Evolutionary conservation across 176 grass and related monocot species (phyloP).

Genomic region (Triticum dicoccoides): DNA sequence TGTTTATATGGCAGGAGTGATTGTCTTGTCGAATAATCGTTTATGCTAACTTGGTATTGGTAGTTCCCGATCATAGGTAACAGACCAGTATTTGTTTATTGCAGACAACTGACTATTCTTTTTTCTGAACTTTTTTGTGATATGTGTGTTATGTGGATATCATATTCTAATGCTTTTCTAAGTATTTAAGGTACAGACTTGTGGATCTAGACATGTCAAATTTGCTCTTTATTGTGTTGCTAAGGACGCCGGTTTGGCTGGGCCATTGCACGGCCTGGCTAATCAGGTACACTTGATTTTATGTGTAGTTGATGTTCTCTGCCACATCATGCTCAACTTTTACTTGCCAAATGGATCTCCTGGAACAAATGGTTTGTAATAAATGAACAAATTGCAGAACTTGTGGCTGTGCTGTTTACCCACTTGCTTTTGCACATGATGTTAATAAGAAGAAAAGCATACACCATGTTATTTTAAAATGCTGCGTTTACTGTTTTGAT

Average conservation of each 20-base stretch:
- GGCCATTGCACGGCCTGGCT: slow-evolving; percentile 84
- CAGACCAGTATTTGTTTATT: no score
- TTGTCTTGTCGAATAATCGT: no score
- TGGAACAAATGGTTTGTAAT: not conserved
- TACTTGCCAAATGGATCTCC: not conserved
- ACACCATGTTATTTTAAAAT: not conserved
- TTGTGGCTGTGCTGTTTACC: not conserved
- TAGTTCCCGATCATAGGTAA: no score
- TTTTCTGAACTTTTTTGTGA: no score
- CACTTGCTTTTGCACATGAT: not conserved
- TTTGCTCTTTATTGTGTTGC: no score
- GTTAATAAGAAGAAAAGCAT: not conserved
- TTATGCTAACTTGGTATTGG: not conserved
- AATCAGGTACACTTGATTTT: slow-evolving; percentile 73
- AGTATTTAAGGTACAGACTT: no score
- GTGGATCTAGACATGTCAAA: no score
- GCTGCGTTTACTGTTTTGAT: slow-evolving; percentile 4
- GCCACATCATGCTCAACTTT: not conserved
- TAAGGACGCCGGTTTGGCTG: slow-evolving; percentile 56
- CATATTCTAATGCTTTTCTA: no score
- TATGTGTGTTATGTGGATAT: no score
- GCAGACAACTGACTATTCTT: no score
- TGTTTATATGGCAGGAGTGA: not conserved
- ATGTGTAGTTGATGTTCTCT: not conserved
- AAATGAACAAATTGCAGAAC: not conserved